Evolutionary conservation across 2,329 filamentous ascomycete species (phyloP).

Genomic region (Bipolaris sorokiniana): DNA sequence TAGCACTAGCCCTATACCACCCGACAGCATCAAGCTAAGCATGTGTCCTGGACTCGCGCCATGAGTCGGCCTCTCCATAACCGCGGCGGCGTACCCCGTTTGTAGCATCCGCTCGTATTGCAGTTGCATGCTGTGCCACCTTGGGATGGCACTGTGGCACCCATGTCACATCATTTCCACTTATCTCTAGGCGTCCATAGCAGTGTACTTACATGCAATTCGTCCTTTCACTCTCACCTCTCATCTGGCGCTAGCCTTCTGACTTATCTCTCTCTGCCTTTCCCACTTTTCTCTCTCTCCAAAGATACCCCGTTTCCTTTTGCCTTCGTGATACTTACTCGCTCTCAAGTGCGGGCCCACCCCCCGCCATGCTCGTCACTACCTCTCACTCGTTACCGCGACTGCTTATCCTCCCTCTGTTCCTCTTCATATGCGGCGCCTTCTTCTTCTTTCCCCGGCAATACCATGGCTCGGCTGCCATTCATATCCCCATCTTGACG

Average conservation of each 20-base stretch:
- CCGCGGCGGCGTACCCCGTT: not conserved
- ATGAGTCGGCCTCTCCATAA: not conserved
- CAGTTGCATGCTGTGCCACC: not conserved
- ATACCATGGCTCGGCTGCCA: slow-evolving; percentile 6
- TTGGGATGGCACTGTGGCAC: not conserved
- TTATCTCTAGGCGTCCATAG: not conserved
- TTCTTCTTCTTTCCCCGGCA: slow-evolving; percentile 21
- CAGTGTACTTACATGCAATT: not conserved
- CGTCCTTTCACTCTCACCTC: not conserved
- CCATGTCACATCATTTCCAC: not conserved
- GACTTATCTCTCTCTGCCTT: not conserved
- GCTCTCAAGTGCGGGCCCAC: slow-evolving; percentile 3
- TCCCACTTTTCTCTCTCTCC: not conserved
- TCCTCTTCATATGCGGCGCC: slow-evolving; percentile 17
- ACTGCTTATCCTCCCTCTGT: slow-evolving; percentile 17
- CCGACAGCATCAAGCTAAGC: not conserved
- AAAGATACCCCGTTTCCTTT: slow-evolving; percentile 1
- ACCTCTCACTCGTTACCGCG: slow-evolving; percentile 20
- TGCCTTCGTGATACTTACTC: not conserved
- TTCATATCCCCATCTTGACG: slow-evolving; percentile 1
- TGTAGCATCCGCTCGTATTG: slow-evolving; percentile 2
- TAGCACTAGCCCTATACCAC: not conserved
- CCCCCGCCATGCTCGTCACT: slow-evolving; percentile 20
- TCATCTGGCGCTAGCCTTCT: not conserved
- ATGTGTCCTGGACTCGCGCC: not conserved